Evolutionary conservation across 306 rosid genomes (phyloP).

Genomic region (Trichosanthes truncata): DNA sequence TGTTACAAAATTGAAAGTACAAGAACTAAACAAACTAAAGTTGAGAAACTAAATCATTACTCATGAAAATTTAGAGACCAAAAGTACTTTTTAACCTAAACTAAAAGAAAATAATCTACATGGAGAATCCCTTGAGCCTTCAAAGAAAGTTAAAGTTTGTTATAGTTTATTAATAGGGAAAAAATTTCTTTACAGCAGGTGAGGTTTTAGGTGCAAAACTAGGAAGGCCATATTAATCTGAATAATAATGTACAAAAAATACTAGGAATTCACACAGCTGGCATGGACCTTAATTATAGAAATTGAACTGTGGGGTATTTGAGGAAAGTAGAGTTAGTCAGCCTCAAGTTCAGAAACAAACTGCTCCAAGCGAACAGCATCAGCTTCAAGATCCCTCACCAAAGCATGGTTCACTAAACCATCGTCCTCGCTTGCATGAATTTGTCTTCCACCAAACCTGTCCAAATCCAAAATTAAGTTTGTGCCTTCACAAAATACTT

Average conservation of each 20-base stretch:
- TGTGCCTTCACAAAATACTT: background rate
- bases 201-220: background rate
- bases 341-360: constrained; percentile 91
- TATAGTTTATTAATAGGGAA: too few relatives aligned
- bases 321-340: constrained; percentile 23
- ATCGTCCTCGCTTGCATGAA: constrained; percentile 86
- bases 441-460: constrained; percentile 88
- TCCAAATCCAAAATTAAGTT: background rate
- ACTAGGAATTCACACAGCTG: background rate
- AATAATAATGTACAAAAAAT: background rate
- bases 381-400: constrained; percentile 59
- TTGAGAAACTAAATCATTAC: too few relatives aligned
- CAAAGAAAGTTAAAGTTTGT: too few relatives aligned
- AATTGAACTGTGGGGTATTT: background rate
- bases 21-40: too few relatives aligned
- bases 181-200: background rate
- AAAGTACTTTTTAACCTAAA: too few relatives aligned
- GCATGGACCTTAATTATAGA: background rate
- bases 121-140: too few relatives aligned
- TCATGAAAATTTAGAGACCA: too few relatives aligned
- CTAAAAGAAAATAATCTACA: too few relatives aligned
- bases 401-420: constrained; percentile 65
- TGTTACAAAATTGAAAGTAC: too few relatives aligned
- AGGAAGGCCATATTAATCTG: background rate
- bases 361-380: constrained; percentile 68